Evolutionary conservation across 1,284 basidiomycete genomes (phyloP).

Genomic region (Pisolithus thermaeus): DNA sequence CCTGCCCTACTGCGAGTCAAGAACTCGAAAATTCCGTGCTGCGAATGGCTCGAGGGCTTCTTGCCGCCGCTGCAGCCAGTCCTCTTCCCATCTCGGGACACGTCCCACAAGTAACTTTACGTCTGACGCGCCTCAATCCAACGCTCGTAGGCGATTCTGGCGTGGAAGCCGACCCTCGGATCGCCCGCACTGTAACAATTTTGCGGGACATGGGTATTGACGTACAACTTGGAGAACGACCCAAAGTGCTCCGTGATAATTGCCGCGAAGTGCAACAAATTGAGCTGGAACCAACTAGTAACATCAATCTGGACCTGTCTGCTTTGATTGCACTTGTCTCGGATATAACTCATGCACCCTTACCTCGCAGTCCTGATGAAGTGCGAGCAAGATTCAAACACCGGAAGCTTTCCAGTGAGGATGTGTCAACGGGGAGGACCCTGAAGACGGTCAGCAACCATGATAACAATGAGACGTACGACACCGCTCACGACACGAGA

Average conservation of each 20-base stretch:
- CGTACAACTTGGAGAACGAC: constrained; percentile 62
- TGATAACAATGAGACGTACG: constrained; percentile 5
- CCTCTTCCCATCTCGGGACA: constrained; percentile 28
- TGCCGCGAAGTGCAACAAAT: constrained; percentile 14
- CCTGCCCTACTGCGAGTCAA: constrained; percentile 42
- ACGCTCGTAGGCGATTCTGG: constrained; percentile 23
- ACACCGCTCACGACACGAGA: constrained; percentile 11
- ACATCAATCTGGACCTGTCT: constrained; percentile 77
- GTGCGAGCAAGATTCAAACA: constrained; percentile 61
- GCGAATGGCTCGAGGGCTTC: constrained; percentile 54
- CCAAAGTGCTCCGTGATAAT: constrained; percentile 19
- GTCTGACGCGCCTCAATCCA: constrained; percentile 65
- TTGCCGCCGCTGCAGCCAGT: constrained; percentile 57
- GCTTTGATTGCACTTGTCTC: constrained; percentile 78
- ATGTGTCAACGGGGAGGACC: constrained; percentile 42
- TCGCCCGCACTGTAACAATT: constrained; percentile 50
- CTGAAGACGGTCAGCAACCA: constrained; percentile 4
- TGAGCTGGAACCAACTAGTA: constrained; percentile 41
- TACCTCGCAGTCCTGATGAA: constrained; percentile 53
- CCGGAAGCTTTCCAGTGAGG: constrained; percentile 47
- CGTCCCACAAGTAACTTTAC: constrained; percentile 46
- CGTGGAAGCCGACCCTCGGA: constrained; percentile 47
- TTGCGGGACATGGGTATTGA: constrained; percentile 60
- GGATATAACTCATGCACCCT: constrained; percentile 69
- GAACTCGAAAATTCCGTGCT: constrained; percentile 68